These are phyloP conservation scores for Cyclocybe aegerita DNA, from an alignment of 768 basidiomycete species.

Conservation along the genomic window DNA sequence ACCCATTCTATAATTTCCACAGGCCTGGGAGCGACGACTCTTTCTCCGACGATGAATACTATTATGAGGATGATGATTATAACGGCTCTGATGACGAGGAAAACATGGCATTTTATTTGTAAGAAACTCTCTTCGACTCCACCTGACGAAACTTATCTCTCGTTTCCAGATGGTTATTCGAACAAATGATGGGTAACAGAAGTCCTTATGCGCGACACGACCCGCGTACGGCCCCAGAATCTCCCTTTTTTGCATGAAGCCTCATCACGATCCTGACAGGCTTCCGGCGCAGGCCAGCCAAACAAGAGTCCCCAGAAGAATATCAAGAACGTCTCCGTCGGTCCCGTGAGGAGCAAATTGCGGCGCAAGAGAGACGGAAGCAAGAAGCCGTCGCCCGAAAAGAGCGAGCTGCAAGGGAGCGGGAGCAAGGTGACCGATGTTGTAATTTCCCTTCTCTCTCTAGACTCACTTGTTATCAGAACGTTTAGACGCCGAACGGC, in stretches of 20 bases:
- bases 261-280: slow-evolving; percentile 1
- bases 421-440: slow-evolving; percentile 48
- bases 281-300: slow-evolving; percentile 19
- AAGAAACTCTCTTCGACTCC: slow-evolving; percentile 11
- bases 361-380: slow-evolving; percentile 51
- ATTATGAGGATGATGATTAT: slow-evolving; percentile 31
- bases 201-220: slow-evolving; percentile 3
- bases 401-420: slow-evolving; percentile 43
- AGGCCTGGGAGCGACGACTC: slow-evolving; percentile 21
- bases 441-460: neutral
- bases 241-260: neutral
- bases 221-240: slow-evolving; percentile 8
- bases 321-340: slow-evolving; percentile 50
- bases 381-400: slow-evolving; percentile 49
- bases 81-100: slow-evolving; percentile 23
- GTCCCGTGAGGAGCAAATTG: slow-evolving; percentile 51
- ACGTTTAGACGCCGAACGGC: slow-evolving; percentile 53
- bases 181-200: slow-evolving; percentile 17
- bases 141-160: slow-evolving; percentile 6
- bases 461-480: slow-evolving; percentile 31
- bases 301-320: slow-evolving; percentile 50
- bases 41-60: slow-evolving; percentile 36
- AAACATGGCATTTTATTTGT: slow-evolving; percentile 41
- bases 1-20: slow-evolving; percentile 9
- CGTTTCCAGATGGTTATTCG: slow-evolving; percentile 35